Evolutionary conservation across 345 rosid species (phyloP).

Genomic region (Eucalyptus victrix): DNA sequence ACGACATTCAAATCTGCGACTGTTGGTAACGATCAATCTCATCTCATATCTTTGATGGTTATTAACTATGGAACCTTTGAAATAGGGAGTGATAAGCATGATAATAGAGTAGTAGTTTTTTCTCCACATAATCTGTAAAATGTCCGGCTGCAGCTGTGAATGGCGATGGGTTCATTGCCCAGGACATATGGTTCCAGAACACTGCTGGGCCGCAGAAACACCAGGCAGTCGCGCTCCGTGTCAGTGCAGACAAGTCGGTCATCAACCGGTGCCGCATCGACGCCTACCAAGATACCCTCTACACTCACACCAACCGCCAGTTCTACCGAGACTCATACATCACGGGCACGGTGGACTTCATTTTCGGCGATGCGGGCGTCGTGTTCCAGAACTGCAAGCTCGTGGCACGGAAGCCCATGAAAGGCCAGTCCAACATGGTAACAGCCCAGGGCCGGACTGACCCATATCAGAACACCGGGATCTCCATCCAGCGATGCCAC

Average conservation of each 20-base stretch:
- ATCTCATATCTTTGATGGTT: neutral
- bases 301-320: constrained; percentile 57
- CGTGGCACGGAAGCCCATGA: constrained; percentile 28
- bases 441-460: neutral
- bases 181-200: constrained; percentile 71
- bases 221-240: constrained; percentile 83
- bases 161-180: constrained; percentile 88
- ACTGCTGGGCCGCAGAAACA: constrained; percentile 72
- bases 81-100: neutral
- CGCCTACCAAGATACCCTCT: constrained; percentile 74
- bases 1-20: constrained; percentile 78
- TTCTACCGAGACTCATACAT: constrained; percentile 57
- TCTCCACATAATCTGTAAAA: neutral
- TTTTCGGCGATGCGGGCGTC: constrained; percentile 59
- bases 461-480: neutral
- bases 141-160: constrained; percentile 29
- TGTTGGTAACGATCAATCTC: constrained; percentile 31
- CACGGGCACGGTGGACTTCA: constrained; percentile 75
- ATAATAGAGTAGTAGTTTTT: neutral
- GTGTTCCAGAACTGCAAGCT: constrained; percentile 63
- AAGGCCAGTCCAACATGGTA: neutral
- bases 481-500: neutral
- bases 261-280: constrained; percentile 64
- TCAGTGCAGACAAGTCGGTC: constrained; percentile 68
- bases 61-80: neutral